These are phyloP conservation scores for Lasiosphaeris hirsuta DNA, from an alignment of 495 filamentous ascomycete species.

Conservation along the genomic window DNA sequence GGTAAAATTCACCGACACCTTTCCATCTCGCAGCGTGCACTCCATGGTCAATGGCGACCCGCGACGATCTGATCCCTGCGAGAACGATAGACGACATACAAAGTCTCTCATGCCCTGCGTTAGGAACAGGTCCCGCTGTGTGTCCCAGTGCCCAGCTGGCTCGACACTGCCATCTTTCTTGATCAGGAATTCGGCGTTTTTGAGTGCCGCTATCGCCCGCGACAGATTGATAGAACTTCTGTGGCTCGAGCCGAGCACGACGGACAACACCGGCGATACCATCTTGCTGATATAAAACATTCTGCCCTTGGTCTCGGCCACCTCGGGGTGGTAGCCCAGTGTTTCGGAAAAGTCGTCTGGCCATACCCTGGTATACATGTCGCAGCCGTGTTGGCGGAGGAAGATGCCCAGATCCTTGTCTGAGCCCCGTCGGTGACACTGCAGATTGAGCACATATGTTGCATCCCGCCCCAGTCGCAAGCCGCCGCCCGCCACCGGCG, in stretches of 20 bases:
- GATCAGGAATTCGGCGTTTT: not conserved
- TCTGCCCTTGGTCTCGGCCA: conserved; percentile 2
- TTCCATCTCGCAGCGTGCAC: not conserved
- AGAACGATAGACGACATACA: not conserved
- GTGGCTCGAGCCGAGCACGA: conserved; percentile 15
- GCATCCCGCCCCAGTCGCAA: conserved; percentile 2
- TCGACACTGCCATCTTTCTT: not conserved
- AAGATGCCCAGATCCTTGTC: conserved; percentile 13
- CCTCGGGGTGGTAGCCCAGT: not conserved
- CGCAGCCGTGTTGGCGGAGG: conserved; percentile 21
- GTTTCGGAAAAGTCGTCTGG: conserved; percentile 3
- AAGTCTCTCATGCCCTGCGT: conserved; percentile 15
- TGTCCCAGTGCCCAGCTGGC: conserved; percentile 20
- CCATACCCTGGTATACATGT: conserved; percentile 20
- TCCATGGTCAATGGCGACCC: not conserved
- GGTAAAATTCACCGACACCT: not conserved
- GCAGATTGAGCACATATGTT: conserved; percentile 19
- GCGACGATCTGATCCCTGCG: too few relatives aligned
- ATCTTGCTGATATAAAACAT: conserved; percentile 19
- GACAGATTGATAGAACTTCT: conserved; percentile 15
- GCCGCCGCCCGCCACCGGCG: conserved; percentile 8
- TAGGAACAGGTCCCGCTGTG: conserved; percentile 13
- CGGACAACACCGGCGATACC: conserved; percentile 16
- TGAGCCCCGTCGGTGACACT: conserved; percentile 5
- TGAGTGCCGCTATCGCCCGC: conserved; percentile 2